phyloP scores from a whole-genome alignment of 2,329 filamentous ascomycete genomes.

The Podosphaera fusca region DNA sequence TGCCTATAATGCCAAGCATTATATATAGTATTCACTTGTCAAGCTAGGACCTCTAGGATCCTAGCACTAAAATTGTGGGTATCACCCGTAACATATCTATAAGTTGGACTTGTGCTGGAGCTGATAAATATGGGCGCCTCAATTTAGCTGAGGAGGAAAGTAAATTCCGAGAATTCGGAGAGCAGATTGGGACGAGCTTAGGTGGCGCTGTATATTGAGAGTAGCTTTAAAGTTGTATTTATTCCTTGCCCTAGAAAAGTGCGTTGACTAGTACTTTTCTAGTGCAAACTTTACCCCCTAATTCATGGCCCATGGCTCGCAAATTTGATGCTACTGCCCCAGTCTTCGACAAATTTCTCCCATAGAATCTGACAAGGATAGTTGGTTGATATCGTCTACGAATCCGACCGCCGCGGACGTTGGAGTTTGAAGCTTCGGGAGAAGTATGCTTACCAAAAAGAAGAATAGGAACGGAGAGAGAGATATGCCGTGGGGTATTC shows the following conservation, averaged over 20 bases:
- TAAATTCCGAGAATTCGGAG: neutral
- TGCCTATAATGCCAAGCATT: too few relatives aligned
- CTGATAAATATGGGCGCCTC: neutral
- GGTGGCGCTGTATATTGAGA: neutral
- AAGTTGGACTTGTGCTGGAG: too few relatives aligned
- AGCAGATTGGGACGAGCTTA: neutral
- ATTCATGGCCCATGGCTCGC: neutral
- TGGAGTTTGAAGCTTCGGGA: neutral
- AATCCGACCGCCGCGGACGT: neutral
- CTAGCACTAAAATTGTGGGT: too few relatives aligned
- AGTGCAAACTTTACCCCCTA: neutral
- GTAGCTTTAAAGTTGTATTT: neutral
- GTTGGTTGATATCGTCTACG: neutral
- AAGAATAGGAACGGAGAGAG: neutral
- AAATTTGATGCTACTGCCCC: neutral
- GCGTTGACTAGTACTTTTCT: neutral
- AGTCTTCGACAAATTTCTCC: neutral
- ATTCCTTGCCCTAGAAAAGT: neutral
- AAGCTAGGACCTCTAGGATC: too few relatives aligned
- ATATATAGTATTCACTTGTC: too few relatives aligned
- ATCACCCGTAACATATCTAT: too few relatives aligned
- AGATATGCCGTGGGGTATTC: neutral
- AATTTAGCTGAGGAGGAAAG: neutral
- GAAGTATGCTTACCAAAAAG: neutral
- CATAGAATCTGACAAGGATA: neutral